Percentiles rank a stretch among this genome's conserved stretches.
Evolutionary conservation across 306 rosid species (phyloP).

Genomic region (Castanospermum australe): DNA sequence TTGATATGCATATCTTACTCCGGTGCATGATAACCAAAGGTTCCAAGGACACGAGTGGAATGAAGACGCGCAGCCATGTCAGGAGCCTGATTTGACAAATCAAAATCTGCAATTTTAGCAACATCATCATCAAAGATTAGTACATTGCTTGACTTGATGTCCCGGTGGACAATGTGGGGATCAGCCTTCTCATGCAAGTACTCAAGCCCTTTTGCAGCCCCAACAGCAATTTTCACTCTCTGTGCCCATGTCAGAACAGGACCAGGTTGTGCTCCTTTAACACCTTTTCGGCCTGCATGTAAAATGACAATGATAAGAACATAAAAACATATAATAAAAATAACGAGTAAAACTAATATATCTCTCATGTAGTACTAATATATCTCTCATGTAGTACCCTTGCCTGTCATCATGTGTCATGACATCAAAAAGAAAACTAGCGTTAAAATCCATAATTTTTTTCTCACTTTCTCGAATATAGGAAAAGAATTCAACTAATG

Average conservation of each 20-base stretch:
- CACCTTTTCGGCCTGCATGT: slow-evolving; percentile 85
- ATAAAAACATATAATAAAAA: not conserved
- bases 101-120: slow-evolving; percentile 92
- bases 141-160: slow-evolving; percentile 90
- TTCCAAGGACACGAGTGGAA: slow-evolving; percentile 93
- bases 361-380: not conserved
- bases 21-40: slow-evolving; percentile 95
- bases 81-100: slow-evolving; percentile 94
- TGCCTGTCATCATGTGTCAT: not conserved
- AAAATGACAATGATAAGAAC: slow-evolving; percentile 1
- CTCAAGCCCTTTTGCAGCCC: slow-evolving; percentile 93
- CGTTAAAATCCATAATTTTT: not conserved
- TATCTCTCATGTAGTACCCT: not conserved
- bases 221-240: slow-evolving; percentile 91
- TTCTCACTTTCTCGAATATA: not conserved
- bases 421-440: not conserved
- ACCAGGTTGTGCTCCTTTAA: slow-evolving; percentile 93
- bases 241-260: slow-evolving; percentile 89
- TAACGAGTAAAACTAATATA: not conserved
- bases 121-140: slow-evolving; percentile 82
- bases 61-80: slow-evolving; percentile 97
- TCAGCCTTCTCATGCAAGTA: slow-evolving; percentile 81
- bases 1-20: slow-evolving; percentile 62
- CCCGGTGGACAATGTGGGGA: slow-evolving; percentile 83
- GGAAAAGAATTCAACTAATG: not conserved